Conservation (phyloP, 306 rosid species). For the Fagus crenata region DNA sequence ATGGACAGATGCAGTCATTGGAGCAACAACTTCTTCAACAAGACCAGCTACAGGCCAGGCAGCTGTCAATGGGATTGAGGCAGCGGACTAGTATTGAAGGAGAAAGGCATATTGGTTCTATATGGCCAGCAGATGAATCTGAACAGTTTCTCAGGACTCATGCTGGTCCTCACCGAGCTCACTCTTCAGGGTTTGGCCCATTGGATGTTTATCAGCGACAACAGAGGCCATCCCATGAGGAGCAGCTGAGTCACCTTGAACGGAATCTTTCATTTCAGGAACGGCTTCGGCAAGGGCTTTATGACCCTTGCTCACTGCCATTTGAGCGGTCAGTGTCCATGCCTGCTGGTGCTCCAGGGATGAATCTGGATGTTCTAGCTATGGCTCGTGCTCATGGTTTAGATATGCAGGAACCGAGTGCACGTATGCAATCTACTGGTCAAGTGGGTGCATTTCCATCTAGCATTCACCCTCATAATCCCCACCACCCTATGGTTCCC, state of each 20-base stretch:
- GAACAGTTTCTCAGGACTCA: conserved; percentile 46
- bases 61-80: conserved; percentile 52
- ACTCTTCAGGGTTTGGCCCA: conserved; percentile 41
- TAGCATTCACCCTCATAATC: conserved; percentile 32
- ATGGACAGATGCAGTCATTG: conserved; percentile 44
- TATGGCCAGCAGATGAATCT: conserved; percentile 49
- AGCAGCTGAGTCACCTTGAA: conserved; percentile 45
- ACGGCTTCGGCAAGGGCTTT: conserved; percentile 44
- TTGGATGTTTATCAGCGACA: conserved; percentile 44
- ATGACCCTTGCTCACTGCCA: conserved; percentile 43
- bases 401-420: conserved; percentile 46
- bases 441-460: conserved; percentile 42
- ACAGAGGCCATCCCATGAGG: conserved; percentile 54
- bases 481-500: conserved; percentile 40
- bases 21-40: conserved; percentile 53
- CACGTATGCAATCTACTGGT: conserved; percentile 32
- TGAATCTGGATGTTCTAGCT: conserved; percentile 54
- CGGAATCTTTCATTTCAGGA: conserved; percentile 52
- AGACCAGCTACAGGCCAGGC: conserved; percentile 49
- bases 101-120: conserved; percentile 37
- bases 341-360: conserved; percentile 49
- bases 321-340: conserved; percentile 53
- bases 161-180: conserved; percentile 39
- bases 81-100: conserved; percentile 43
- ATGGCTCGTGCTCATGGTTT: conserved; percentile 49